These are phyloP conservation scores for Cordyceps sp. DNA, from an alignment of 2,329 filamentous ascomycete genomes.

Conservation along the genomic window DNA sequence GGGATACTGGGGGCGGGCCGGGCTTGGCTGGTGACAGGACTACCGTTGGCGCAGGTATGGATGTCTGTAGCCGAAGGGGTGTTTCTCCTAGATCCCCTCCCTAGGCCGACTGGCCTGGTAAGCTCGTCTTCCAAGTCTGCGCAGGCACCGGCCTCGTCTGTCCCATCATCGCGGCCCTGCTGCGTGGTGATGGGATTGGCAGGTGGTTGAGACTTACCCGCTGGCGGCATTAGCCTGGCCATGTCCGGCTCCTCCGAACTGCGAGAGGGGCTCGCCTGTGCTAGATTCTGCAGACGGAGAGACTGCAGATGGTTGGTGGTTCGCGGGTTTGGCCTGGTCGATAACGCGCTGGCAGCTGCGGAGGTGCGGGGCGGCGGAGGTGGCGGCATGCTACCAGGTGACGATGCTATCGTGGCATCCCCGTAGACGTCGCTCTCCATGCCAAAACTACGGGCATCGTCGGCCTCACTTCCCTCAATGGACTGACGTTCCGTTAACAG, in stretches of 20 bases:
- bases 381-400: constrained; percentile 5
- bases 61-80: no score
- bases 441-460: constrained; percentile 17
- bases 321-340: background rate
- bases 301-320: background rate
- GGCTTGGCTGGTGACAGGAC: no score
- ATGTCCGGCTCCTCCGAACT: background rate
- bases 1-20: no score
- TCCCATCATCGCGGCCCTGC: background rate
- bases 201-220: background rate
- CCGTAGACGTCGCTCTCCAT: constrained; percentile 19
- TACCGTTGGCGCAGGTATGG: no score
- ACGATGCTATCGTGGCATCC: constrained; percentile 19
- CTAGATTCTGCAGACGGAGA: background rate
- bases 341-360: background rate
- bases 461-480: constrained; percentile 8
- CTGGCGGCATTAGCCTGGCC: no score
- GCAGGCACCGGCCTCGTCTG: background rate
- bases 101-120: no score
- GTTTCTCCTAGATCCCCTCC: no score
- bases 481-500: no score
- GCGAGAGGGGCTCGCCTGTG: background rate
- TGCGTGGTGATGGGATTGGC: background rate
- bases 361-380: background rate
- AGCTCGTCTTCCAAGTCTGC: background rate